phyloP scores from a whole-genome alignment of 2,329 filamentous ascomycete species.

The Botrytis tulipae region DNA sequence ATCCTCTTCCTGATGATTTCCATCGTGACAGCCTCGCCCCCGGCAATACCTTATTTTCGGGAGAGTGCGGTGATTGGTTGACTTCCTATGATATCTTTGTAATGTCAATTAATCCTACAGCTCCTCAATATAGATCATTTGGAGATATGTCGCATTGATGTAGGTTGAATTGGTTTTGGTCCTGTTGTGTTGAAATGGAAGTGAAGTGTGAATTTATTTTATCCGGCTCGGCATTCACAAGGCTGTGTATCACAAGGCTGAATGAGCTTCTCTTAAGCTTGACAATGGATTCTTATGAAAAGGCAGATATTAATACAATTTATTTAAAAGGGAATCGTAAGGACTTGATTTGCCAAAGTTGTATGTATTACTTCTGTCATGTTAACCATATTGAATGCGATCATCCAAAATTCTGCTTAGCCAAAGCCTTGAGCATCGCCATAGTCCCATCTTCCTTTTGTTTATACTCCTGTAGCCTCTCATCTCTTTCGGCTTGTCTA shows the following conservation, averaged over 20 bases:
- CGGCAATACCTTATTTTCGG: neutral
- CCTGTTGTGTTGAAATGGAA: neutral
- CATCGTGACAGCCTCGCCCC: neutral
- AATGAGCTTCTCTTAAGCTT: neutral
- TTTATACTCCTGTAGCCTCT: conserved; percentile 65
- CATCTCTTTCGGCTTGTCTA: conserved; percentile 75
- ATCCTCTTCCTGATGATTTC: conserved; percentile 11
- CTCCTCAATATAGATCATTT: neutral
- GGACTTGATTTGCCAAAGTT: neutral
- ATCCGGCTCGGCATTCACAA: conserved; percentile 6
- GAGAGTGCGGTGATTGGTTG: no score
- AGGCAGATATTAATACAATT: neutral
- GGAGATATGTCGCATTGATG: neutral
- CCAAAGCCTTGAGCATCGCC: conserved; percentile 74
- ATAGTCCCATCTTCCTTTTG: conserved; percentile 83
- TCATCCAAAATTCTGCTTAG: conserved; percentile 71
- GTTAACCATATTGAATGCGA: neutral
- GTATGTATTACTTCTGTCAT: neutral
- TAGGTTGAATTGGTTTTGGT: neutral
- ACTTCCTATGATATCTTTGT: neutral
- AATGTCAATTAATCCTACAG: neutral
- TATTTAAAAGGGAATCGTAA: no score
- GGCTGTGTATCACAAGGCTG: conserved; percentile 11
- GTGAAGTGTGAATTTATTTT: conserved; percentile 3
- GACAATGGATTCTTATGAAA: neutral